These are phyloP conservation scores for Dipodascus albidus DNA, from an alignment of 805 yeast species.

Conservation along the genomic window DNA sequence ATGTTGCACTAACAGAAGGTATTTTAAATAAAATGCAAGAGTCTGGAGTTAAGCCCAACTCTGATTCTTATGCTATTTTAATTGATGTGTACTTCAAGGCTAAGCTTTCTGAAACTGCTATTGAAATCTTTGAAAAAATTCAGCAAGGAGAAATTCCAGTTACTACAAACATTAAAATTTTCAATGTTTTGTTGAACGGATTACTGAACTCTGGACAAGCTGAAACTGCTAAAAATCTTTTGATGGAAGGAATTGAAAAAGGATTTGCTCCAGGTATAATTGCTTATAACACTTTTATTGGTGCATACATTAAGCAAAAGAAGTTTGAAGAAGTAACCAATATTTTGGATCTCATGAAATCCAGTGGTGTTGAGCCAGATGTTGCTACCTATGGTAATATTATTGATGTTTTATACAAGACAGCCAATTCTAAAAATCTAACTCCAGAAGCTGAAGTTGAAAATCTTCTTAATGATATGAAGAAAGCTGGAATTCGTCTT, in stretches of 20 bases:
- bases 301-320: constrained; percentile 29
- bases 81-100: constrained; percentile 37
- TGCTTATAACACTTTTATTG: constrained; percentile 43
- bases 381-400: constrained; percentile 52
- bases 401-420: constrained; percentile 42
- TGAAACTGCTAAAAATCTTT: constrained; percentile 34
- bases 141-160: constrained; percentile 26
- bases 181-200: constrained; percentile 37
- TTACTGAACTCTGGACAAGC: constrained; percentile 31
- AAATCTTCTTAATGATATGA: constrained; percentile 33
- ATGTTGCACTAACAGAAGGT: constrained; percentile 17
- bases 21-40: constrained; percentile 30
- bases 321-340: constrained; percentile 36
- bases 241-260: constrained; percentile 25
- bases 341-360: constrained; percentile 37
- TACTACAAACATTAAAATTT: constrained; percentile 26
- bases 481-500: constrained; percentile 26
- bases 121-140: constrained; percentile 27
- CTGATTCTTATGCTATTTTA: constrained; percentile 37
- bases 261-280: constrained; percentile 34
- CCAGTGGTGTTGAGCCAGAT: constrained; percentile 38
- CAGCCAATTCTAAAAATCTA: constrained; percentile 32
- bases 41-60: constrained; percentile 28
- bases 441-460: constrained; percentile 26
- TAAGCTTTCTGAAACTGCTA: constrained; percentile 32